A percentile compares a stretch with the other conserved stretches of the same genome.
These are phyloP conservation scores for Gamsiella multidivaricata DNA, from an alignment of 192 early-diverging fungal species.

Conservation along the genomic window DNA sequence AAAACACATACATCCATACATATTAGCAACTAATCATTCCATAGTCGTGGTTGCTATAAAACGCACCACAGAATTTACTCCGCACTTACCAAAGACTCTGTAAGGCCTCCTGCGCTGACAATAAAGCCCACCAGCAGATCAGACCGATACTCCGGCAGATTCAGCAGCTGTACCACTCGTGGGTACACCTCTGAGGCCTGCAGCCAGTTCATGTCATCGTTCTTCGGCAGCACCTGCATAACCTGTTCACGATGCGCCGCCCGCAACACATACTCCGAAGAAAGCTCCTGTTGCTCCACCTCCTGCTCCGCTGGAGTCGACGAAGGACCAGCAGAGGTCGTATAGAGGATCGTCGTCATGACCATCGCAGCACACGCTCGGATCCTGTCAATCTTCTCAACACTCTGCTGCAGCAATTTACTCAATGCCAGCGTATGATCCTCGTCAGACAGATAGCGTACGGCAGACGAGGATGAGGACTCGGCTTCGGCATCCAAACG, in stretches of 20 bases:
- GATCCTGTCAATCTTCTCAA: slow-evolving; percentile 94
- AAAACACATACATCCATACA: neutral
- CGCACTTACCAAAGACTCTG: slow-evolving; percentile 78
- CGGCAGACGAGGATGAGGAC: neutral
- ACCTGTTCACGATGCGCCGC: slow-evolving; percentile 27
- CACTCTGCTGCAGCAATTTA: slow-evolving; percentile 75
- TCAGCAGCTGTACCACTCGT: slow-evolving; percentile 65
- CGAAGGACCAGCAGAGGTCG: neutral
- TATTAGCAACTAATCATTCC: neutral
- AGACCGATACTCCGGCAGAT: slow-evolving; percentile 63
- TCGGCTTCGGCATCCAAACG: slow-evolving; percentile 30
- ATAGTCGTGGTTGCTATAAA: neutral
- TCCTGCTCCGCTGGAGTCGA: neutral
- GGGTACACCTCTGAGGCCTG: slow-evolving; percentile 73
- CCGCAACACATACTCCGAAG: slow-evolving; percentile 18
- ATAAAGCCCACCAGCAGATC: slow-evolving; percentile 76
- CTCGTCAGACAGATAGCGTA: slow-evolving; percentile 52
- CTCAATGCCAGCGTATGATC: slow-evolving; percentile 56
- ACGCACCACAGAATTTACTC: neutral
- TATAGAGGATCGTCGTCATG: slow-evolving; percentile 63
- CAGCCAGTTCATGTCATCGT: slow-evolving; percentile 68
- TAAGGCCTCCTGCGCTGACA: slow-evolving; percentile 81
- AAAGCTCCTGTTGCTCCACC: neutral
- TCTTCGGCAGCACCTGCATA: slow-evolving; percentile 16
- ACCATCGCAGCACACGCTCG: slow-evolving; percentile 77